Conservation (phyloP, 1,139 yeast species). For the Groenewaldozyma auringiensis region DNA sequence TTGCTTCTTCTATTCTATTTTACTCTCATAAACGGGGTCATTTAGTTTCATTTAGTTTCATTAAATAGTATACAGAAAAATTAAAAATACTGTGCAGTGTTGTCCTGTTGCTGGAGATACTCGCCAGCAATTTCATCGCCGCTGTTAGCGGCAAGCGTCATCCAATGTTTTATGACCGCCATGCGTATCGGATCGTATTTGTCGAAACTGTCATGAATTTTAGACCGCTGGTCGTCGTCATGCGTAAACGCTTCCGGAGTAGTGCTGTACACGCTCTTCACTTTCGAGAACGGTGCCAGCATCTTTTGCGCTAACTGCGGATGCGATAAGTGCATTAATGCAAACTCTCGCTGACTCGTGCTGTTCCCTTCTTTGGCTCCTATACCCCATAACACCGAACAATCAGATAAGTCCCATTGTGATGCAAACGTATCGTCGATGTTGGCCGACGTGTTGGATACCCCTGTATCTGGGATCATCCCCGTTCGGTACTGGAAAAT, state of each 20-base stretch:
- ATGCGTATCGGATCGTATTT: constrained; percentile 28
- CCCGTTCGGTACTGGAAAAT: constrained; percentile 29
- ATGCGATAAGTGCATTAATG: constrained; percentile 28
- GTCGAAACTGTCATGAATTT: constrained; percentile 20
- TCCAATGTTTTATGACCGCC: constrained; percentile 29
- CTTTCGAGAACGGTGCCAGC: constrained; percentile 23
- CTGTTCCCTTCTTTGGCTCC: constrained; percentile 28
- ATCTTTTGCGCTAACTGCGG: constrained; percentile 25
- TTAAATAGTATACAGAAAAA: background rate
- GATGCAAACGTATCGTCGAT: constrained; percentile 16
- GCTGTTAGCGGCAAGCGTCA: constrained; percentile 26
- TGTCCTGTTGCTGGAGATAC: constrained; percentile 22
- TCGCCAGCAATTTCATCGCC: constrained; percentile 29
- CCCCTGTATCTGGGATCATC: constrained; percentile 12
- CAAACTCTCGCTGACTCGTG: constrained; percentile 28
- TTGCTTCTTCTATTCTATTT: no score
- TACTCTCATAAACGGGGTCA: no score
- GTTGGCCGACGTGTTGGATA: constrained; percentile 2
- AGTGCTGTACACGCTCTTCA: constrained; percentile 22
- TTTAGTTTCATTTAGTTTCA: no score
- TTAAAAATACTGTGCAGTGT: background rate
- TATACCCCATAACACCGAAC: constrained; percentile 27
- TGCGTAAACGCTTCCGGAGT: constrained; percentile 8
- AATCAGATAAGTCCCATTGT: constrained; percentile 23
- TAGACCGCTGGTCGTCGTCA: constrained; percentile 17